Base-by-base conservation (phyloP, 2,329 filamentous ascomycete species). In the Sclerotinia sclerotiorum region DNA sequence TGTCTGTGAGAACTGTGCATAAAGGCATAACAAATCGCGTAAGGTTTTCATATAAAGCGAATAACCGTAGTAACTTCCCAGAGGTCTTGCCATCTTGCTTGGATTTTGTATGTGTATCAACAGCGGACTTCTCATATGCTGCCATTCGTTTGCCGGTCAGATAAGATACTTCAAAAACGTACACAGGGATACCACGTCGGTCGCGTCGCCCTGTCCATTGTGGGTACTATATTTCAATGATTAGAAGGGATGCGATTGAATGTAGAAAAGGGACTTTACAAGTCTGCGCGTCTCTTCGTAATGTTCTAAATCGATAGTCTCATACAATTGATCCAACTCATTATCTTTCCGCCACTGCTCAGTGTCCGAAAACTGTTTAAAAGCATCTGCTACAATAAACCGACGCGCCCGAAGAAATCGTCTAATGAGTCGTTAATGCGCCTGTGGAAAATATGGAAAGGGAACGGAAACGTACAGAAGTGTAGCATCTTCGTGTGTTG, bases 201-300 rank as follows among this genome's bases (percentile, higher is more conserved):
- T 97, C 94, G 73, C 94, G 88, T 72, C 93, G 90, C 67, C 94
- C 94, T 27, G 92, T 96, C 91, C 93, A 97, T 87, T 97, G 93
- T 32, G 94, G 93, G 77, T 97, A 97, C 90, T 94, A 75, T 52
- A 48, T 68, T 55, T 56, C 68, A 48, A 54, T 56, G 66, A 66
- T 72, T 73, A 70, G 69, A 67, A 48, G 5, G 44, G 24, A 32
- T 48, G 6, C 27, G 13, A 17, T 6, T 72, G 77, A 67, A 76
- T 48, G 39, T 39, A 27, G 67, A 58, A 70, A 55, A 55, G 29
- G 60, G 68, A 65, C 66, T 83, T 74, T 80, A 94, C 92, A 82
- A 97, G 84, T 73, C 87, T 84, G 68, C 90, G 85, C 70, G 91
- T 90, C 76, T 90, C 84, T 79, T 97, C 93, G 78, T 94, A 97